Evolutionary conservation across 2,329 filamentous ascomycete genomes (phyloP).

Genomic region (Hortaea sp.): DNA sequence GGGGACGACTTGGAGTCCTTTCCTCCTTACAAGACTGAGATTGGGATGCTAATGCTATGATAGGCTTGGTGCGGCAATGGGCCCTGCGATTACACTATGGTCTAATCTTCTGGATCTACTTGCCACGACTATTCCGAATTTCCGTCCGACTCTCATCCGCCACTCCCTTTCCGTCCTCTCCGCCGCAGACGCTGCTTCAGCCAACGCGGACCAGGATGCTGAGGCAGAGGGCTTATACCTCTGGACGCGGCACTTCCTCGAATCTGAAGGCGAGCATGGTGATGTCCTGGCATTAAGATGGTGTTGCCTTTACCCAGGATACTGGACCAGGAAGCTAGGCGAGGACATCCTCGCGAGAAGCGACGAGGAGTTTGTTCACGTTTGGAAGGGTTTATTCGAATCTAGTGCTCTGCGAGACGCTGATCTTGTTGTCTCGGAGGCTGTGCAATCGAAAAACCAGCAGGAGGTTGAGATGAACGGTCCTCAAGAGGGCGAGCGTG

Average conservation of each 20-base stretch:
- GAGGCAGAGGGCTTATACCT: slow-evolving; percentile 34
- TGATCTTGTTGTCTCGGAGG: too few species aligned
- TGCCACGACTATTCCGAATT: slow-evolving; percentile 19
- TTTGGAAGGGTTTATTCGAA: slow-evolving; percentile 26
- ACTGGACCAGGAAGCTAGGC: slow-evolving; percentile 30
- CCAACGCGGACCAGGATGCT: slow-evolving; percentile 7
- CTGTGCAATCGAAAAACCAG: too few species aligned
- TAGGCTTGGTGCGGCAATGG: slow-evolving; percentile 26
- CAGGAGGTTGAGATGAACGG: too few species aligned
- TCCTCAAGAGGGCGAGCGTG: too few species aligned
- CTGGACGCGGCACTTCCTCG: slow-evolving; percentile 42
- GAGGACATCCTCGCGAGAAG: slow-evolving; percentile 20
- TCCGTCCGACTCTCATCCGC: slow-evolving; percentile 20
- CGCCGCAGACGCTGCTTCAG: slow-evolving; percentile 4
- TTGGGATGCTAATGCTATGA: not conserved
- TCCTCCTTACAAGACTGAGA: too few species aligned
- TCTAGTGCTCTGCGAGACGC: slow-evolving; percentile 15
- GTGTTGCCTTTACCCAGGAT: slow-evolving; percentile 28
- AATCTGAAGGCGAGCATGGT: too few species aligned
- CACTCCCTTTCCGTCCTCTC: not conserved
- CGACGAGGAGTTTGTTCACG: slow-evolving; percentile 13
- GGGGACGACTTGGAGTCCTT: too few species aligned
- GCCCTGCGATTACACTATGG: slow-evolving; percentile 38
- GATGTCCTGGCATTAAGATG: not conserved
- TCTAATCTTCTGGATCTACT: slow-evolving; percentile 29